A percentile compares a stretch with the other conserved stretches of the same genome.
phyloP scores from a whole-genome alignment of 2,329 filamentous ascomycete species.

The Penicillium occitanis region DNA sequence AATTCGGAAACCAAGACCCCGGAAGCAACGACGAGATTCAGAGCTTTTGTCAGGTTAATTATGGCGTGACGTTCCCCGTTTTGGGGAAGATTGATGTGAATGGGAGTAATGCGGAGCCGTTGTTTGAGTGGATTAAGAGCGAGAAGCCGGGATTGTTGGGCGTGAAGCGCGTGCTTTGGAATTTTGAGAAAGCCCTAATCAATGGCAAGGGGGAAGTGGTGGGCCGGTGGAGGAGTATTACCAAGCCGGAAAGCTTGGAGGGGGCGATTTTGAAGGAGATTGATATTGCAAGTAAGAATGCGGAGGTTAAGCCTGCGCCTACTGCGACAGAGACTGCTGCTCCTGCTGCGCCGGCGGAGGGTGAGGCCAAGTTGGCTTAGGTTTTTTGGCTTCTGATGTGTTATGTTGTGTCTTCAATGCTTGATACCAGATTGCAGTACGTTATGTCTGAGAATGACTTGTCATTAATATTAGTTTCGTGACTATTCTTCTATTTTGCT shows the following conservation, averaged over 20 bases:
- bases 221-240: slow-evolving; percentile 80
- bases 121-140: slow-evolving; percentile 73
- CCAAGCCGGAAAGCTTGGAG: slow-evolving; percentile 81
- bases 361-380: slow-evolving; percentile 17
- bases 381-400: neutral
- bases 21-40: slow-evolving; percentile 79
- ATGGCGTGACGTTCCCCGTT: slow-evolving; percentile 88
- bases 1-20: slow-evolving; percentile 90
- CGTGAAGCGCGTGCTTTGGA: slow-evolving; percentile 94
- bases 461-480: slow-evolving; percentile 3
- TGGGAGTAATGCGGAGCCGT: slow-evolving; percentile 73
- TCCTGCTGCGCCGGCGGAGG: slow-evolving; percentile 15
- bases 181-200: slow-evolving; percentile 98
- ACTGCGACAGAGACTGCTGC: slow-evolving; percentile 16
- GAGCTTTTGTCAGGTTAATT: slow-evolving; percentile 87
- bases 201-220: slow-evolving; percentile 82
- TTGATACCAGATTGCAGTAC: slow-evolving; percentile 18
- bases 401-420: neutral
- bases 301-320: slow-evolving; percentile 5
- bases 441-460: slow-evolving; percentile 2
- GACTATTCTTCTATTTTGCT: neutral
- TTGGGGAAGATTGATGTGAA: slow-evolving; percentile 94
- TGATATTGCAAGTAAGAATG: slow-evolving; percentile 52
- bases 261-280: slow-evolving; percentile 73
- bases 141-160: slow-evolving; percentile 80